Evolutionary conservation across 1,284 basidiomycete species (phyloP).

Genomic region (Malassezia yamatoensis): DNA sequence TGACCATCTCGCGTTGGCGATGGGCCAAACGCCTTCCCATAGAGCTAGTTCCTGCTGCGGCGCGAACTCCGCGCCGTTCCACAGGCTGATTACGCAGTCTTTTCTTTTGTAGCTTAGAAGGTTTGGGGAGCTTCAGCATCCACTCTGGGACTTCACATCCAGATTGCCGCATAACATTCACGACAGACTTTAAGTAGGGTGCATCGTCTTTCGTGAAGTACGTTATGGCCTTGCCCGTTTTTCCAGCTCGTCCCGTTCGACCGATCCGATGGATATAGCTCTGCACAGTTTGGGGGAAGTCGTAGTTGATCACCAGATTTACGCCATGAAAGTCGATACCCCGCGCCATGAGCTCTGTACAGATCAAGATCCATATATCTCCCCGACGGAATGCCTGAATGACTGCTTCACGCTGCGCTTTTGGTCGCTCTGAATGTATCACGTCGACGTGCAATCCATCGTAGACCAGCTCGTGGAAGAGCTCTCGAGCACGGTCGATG

Average conservation of each 20-base stretch:
- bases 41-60: slow-evolving; percentile 27
- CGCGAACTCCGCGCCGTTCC: slow-evolving; percentile 54
- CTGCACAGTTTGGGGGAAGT: slow-evolving; percentile 56
- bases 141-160: slow-evolving; percentile 53
- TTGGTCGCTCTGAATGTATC: slow-evolving; percentile 77
- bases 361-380: slow-evolving; percentile 45
- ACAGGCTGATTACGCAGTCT: slow-evolving; percentile 66
- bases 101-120: slow-evolving; percentile 74
- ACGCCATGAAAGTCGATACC: slow-evolving; percentile 97
- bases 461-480: slow-evolving; percentile 75
- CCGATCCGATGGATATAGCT: slow-evolving; percentile 93
- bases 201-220: slow-evolving; percentile 92
- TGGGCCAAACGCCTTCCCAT: slow-evolving; percentile 29
- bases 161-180: slow-evolving; percentile 82
- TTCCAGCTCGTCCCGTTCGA: slow-evolving; percentile 86
- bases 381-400: slow-evolving; percentile 64
- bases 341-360: slow-evolving; percentile 56
- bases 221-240: slow-evolving; percentile 80
- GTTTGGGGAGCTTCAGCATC: slow-evolving; percentile 56
- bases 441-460: slow-evolving; percentile 79
- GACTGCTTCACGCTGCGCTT: slow-evolving; percentile 69
- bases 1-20: slow-evolving; percentile 33
- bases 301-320: slow-evolving; percentile 78
- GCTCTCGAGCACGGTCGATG: slow-evolving; percentile 76
- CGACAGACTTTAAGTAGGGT: slow-evolving; percentile 84